Percentiles rank a stretch among this genome's conserved stretches.
These are phyloP conservation scores for Fusarium foetens DNA, from an alignment of 2,329 filamentous ascomycete genomes.

Conservation along the genomic window DNA sequence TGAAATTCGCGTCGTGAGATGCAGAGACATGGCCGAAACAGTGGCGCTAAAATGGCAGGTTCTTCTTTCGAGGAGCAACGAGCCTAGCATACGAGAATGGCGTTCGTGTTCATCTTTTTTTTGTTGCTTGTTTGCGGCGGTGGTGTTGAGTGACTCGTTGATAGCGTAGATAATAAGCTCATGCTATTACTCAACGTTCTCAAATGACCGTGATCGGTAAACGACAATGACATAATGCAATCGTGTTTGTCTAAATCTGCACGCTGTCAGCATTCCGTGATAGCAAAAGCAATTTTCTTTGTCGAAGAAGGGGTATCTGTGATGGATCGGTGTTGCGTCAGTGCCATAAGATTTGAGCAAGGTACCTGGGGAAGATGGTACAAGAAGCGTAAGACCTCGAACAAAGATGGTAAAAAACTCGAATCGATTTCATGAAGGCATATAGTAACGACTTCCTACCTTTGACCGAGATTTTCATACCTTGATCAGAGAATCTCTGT, in stretches of 20 bases:
- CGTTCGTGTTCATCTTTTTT: background rate
- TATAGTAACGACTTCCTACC: background rate
- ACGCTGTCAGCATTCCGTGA: accelerated
- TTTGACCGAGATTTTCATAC: accelerated
- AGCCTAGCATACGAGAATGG: background rate
- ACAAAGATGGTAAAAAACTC: accelerated
- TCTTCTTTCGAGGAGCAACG: accelerated
- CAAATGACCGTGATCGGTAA: background rate
- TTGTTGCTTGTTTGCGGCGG: background rate
- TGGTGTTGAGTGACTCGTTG: background rate
- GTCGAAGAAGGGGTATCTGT: background rate
- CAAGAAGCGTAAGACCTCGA: background rate
- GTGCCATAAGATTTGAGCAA: background rate
- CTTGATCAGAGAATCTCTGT: background rate
- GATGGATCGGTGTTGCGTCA: no score
- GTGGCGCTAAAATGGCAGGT: background rate
- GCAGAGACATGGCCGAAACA: background rate
- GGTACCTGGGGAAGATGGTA: background rate
- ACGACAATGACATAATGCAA: accelerated
- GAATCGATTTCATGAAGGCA: background rate
- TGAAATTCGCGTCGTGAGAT: background rate
- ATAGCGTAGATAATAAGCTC: constrained; percentile 22
- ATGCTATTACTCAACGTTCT: background rate
- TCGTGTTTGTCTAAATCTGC: accelerated
- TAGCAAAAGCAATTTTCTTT: background rate